These are phyloP conservation scores for Mortierella sp. DNA, from an alignment of 371 early-diverging fungal species.

Conservation along the genomic window DNA sequence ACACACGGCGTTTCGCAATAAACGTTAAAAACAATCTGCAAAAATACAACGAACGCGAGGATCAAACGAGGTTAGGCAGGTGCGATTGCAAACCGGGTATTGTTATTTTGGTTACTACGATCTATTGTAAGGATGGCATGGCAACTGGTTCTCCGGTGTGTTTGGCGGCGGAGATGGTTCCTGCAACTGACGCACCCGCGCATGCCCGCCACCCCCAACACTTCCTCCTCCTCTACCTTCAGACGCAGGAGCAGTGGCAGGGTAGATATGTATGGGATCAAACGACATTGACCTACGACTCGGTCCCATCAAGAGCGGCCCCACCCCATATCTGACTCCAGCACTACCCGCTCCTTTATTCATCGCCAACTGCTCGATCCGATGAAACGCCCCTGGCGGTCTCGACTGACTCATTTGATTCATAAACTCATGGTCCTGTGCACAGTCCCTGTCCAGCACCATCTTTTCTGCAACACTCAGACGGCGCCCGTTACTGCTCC, in stretches of 20 bases:
- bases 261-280: neutral
- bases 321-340: neutral
- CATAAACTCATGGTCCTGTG: neutral
- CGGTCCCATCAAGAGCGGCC: neutral
- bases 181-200: neutral
- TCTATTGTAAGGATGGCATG: neutral
- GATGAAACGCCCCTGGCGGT: neutral
- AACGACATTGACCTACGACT: neutral
- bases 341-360: neutral
- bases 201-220: neutral
- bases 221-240: neutral
- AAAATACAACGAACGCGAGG: neutral
- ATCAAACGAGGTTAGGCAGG: neutral
- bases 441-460: neutral
- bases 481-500: neutral
- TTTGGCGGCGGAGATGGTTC: neutral
- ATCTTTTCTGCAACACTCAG: neutral
- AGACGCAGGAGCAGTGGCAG: neutral
- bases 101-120: neutral
- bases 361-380: neutral
- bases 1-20: constrained; percentile 10
- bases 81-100: neutral
- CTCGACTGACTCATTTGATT: neutral
- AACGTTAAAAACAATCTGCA: constrained; percentile 15
- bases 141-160: neutral